These are phyloP conservation scores for Anthoceros angustus DNA, from an alignment of 225 moss, liverwort and hornwort species.

Conservation along the genomic window DNA sequence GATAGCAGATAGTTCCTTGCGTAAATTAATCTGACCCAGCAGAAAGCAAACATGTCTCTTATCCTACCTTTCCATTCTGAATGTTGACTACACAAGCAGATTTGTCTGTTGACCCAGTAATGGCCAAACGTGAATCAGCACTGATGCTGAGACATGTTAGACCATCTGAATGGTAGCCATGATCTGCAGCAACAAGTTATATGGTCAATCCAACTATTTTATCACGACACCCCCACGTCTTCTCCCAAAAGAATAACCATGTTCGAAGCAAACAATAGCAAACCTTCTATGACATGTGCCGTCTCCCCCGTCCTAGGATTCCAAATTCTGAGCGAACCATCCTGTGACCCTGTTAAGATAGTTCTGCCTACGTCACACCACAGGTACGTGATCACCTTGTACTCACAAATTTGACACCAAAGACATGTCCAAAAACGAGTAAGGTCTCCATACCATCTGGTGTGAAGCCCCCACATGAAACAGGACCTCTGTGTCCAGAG, in stretches of 20 bases:
- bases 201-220: not conserved
- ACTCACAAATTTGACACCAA: no score
- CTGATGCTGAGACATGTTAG: constrained; percentile 63
- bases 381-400: not conserved
- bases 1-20: not conserved
- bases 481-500: constrained; percentile 70
- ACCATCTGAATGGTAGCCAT: constrained; percentile 65
- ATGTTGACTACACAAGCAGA: constrained; percentile 73
- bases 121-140: constrained; percentile 50
- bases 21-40: not conserved
- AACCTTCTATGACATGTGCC: constrained; percentile 56
- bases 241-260: not conserved
- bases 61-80: constrained; percentile 71
- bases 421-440: no score
- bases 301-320: constrained; percentile 74
- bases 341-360: constrained; percentile 71
- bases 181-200: constrained; percentile 27
- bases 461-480: constrained; percentile 83
- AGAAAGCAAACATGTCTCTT: not conserved
- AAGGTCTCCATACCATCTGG: constrained; percentile 46
- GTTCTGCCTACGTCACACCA: constrained; percentile 40
- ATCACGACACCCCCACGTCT: not conserved
- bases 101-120: constrained; percentile 70
- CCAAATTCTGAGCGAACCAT: constrained; percentile 75
- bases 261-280: not conserved